A percentile compares a stretch with the other conserved stretches of the same genome.
Evolutionary conservation across 2,329 filamentous ascomycete species (phyloP).

Genomic region (Ascochyta fabae): DNA sequence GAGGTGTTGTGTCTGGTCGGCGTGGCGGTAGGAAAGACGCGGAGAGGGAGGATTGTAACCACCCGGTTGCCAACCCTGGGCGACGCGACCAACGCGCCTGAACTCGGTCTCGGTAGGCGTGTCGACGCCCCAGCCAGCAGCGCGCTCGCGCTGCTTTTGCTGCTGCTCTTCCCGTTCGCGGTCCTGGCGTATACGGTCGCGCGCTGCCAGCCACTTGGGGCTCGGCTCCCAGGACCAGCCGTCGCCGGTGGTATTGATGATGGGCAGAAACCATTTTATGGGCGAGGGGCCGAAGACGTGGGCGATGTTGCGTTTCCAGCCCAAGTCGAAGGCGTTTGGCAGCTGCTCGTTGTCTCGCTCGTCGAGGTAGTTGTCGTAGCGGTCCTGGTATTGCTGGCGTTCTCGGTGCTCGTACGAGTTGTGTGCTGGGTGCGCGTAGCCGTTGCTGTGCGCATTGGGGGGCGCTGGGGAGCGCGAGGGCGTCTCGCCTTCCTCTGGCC

Average conservation of each 20-base stretch:
- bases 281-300: slow-evolving; percentile 82
- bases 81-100: slow-evolving; percentile 34
- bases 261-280: slow-evolving; percentile 77
- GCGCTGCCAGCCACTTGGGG: slow-evolving; percentile 75
- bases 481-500: slow-evolving; percentile 80
- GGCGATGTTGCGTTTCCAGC: slow-evolving; percentile 76
- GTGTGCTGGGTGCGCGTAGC: slow-evolving; percentile 54
- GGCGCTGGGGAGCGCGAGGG: slow-evolving; percentile 49
- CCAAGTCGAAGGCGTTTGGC: slow-evolving; percentile 92
- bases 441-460: slow-evolving; percentile 40
- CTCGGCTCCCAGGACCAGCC: slow-evolving; percentile 95
- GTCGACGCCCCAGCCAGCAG: slow-evolving; percentile 69
- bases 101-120: slow-evolving; percentile 48
- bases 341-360: slow-evolving; percentile 87
- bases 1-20: slow-evolving; percentile 46
- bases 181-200: slow-evolving; percentile 63
- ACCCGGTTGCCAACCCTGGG: slow-evolving; percentile 41
- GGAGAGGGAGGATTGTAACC: slow-evolving; percentile 35
- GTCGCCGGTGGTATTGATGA: slow-evolving; percentile 86
- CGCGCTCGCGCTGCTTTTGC: slow-evolving; percentile 68
- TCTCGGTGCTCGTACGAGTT: slow-evolving; percentile 61
- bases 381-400: slow-evolving; percentile 67
- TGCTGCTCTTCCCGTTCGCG: slow-evolving; percentile 50
- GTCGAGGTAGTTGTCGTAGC: slow-evolving; percentile 83
- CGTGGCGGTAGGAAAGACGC: slow-evolving; percentile 37